Evolutionary conservation across 2,329 filamentous ascomycete species (phyloP).

Genomic region (Capronia epimyces): DNA sequence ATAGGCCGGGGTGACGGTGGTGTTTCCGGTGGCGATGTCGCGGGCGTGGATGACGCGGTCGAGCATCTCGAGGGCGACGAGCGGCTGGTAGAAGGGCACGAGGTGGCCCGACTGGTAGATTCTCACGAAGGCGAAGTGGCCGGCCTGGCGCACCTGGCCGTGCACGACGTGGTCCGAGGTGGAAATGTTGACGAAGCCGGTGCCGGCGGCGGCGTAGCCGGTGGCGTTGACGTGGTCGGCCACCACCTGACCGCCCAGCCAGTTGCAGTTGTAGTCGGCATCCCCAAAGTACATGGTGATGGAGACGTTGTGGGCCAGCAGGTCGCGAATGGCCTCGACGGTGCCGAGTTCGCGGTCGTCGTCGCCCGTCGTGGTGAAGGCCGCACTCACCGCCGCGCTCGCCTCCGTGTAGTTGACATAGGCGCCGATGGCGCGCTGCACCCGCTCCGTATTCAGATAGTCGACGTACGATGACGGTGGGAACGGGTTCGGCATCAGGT

Average conservation of each 20-base stretch:
- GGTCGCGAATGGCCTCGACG: constrained; percentile 39
- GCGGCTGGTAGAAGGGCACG: constrained; percentile 46
- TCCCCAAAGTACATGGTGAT: constrained; percentile 33
- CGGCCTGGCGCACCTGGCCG: constrained; percentile 49
- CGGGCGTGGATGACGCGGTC: constrained; percentile 54
- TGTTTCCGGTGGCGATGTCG: constrained; percentile 50
- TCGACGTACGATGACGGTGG: constrained; percentile 44
- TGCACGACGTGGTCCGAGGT: constrained; percentile 46
- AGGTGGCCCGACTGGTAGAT: constrained; percentile 40
- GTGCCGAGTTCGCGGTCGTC: constrained; percentile 41
- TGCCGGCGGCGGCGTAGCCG: constrained; percentile 36
- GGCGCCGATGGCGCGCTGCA: constrained; percentile 48
- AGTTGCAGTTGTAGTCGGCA: constrained; percentile 33
- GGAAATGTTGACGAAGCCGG: constrained; percentile 32
- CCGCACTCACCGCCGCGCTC: constrained; percentile 37
- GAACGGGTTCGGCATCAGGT: constrained; percentile 34
- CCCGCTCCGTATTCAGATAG: constrained; percentile 46
- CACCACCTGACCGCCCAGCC: constrained; percentile 51
- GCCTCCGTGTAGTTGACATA: constrained; percentile 47
- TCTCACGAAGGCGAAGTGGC: constrained; percentile 40
- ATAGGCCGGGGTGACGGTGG: constrained; percentile 42
- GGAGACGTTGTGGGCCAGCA: constrained; percentile 41
- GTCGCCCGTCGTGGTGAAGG: constrained; percentile 44
- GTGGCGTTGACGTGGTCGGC: constrained; percentile 45
- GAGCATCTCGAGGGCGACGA: constrained; percentile 56